Percentiles rank a stretch among this genome's conserved stretches.
Evolutionary conservation across 129 eudicot species (phyloP).

Genomic region (Chrysanthemum lavandulifolium): DNA sequence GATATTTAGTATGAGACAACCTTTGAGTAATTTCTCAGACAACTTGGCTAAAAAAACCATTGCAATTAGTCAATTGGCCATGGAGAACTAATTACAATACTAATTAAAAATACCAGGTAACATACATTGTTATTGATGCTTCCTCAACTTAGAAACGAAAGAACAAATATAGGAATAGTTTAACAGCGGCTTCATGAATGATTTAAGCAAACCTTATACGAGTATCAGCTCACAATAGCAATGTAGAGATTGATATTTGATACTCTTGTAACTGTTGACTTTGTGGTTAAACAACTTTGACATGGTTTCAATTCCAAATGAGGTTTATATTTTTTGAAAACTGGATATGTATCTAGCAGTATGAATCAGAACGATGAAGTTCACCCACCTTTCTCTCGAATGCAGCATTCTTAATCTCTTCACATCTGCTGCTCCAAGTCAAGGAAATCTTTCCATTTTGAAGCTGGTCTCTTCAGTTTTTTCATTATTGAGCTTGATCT

Average conservation of each 20-base stretch:
- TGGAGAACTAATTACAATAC: no score
- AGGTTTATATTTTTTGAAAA: neutral
- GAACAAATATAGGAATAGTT: no score
- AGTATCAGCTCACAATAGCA: neutral
- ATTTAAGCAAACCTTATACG: neutral
- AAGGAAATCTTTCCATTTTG: slow-evolving; percentile 43
- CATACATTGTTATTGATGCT: no score
- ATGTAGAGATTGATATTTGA: neutral
- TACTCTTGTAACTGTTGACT: no score
- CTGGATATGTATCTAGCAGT: neutral
- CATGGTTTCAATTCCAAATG: neutral
- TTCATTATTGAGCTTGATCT: slow-evolving; percentile 25
- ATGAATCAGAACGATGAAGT: neutral
- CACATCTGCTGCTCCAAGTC: slow-evolving; percentile 26
- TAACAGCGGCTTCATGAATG: no score
- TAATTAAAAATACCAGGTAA: no score
- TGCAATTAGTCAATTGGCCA: no score
- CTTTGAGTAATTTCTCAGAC: no score
- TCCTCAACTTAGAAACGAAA: no score
- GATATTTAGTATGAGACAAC: no score
- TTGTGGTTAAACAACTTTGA: neutral
- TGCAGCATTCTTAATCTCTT: slow-evolving; percentile 24
- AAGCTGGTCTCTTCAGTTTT: slow-evolving; percentile 34
- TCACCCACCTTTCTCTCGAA: slow-evolving; percentile 33
- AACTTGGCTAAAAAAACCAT: no score